Evolutionary conservation across 768 basidiomycete species (phyloP).

Genomic region (Phlebiopsis flavidoalba): DNA sequence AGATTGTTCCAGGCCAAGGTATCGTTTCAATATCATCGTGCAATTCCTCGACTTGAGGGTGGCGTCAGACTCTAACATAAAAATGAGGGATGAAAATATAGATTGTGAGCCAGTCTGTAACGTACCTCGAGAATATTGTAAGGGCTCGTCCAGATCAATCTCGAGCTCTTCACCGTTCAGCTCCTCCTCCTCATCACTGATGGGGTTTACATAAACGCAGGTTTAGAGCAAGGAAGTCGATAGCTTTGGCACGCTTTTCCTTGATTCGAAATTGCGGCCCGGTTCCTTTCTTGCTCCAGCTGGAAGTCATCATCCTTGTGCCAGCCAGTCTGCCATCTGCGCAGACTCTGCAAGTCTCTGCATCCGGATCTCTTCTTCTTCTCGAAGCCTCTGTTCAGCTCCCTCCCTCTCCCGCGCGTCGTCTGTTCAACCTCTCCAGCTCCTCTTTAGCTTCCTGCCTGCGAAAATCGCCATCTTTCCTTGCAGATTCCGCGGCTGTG

Average conservation of each 20-base stretch:
- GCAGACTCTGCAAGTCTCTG: conserved; percentile 88
- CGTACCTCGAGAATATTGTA: conserved; percentile 95
- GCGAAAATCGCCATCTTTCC: conserved; percentile 65
- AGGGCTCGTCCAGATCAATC: conserved; percentile 96
- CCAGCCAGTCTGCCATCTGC: conserved; percentile 97
- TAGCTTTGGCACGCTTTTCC: conserved; percentile 97
- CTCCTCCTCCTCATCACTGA: conserved; percentile 45
- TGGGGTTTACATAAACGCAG: conserved; percentile 84
- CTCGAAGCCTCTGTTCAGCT: conserved; percentile 80
- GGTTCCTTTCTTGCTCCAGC: conserved; percentile 84
- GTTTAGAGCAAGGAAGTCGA: conserved; percentile 96
- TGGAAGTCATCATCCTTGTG: conserved; percentile 97
- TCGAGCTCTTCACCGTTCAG: conserved; percentile 80
- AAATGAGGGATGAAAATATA: too few species aligned
- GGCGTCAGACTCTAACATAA: conserved; percentile 68
- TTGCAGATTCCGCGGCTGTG: conserved; percentile 70
- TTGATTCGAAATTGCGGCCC: conserved; percentile 93
- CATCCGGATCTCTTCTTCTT: conserved; percentile 91
- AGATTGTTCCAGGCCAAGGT: conserved; percentile 79
- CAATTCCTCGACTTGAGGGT: conserved; percentile 86
- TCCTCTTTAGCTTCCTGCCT: conserved; percentile 94
- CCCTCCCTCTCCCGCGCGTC: conserved; percentile 90
- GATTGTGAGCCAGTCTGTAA: conserved; percentile 10
- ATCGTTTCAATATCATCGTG: conserved; percentile 93
- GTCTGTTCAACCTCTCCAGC: conserved; percentile 82